Evolutionary conservation across 176 grass and related monocot genomes (phyloP).

Genomic region (bread wheat (Triticum aestivum)): DNA sequence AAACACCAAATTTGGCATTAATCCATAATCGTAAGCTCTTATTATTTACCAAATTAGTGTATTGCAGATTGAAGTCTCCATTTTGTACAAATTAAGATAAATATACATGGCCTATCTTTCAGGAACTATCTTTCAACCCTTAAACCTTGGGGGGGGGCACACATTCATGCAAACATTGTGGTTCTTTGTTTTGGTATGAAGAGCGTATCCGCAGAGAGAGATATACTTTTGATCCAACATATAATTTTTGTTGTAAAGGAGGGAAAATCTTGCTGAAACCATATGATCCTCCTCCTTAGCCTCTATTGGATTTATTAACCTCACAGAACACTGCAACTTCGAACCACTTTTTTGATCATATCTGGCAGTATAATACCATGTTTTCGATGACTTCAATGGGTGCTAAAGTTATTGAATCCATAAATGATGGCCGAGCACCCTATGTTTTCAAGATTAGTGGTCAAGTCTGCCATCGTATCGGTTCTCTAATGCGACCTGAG

Average conservation of each 20-base stretch:
- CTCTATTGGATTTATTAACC: too few relatives aligned
- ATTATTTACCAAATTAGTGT: too few relatives aligned
- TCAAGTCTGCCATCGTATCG: not conserved
- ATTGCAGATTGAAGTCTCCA: too few relatives aligned
- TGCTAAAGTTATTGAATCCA: not conserved
- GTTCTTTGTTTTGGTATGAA: not conserved
- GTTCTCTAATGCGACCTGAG: not conserved
- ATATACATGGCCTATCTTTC: not conserved
- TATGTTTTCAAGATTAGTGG: constrained; percentile 10
- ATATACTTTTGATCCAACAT: too few relatives aligned
- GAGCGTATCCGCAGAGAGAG: not conserved
- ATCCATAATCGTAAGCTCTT: too few relatives aligned
- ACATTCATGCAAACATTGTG: not conserved
- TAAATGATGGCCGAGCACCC: not conserved
- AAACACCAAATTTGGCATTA: too few relatives aligned
- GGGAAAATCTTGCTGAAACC: too few relatives aligned
- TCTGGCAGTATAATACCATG: too few relatives aligned
- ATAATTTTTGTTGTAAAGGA: too few relatives aligned
- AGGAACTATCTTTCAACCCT: not conserved
- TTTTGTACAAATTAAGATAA: not conserved
- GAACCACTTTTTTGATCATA: too few relatives aligned
- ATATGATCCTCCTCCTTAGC: too few relatives aligned
- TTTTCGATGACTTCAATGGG: not conserved
- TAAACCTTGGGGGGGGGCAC: not conserved
- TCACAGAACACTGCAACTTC: too few relatives aligned